A percentile compares a stretch with the other conserved stretches of the same genome.
These are phyloP conservation scores for Morella rubra DNA, from an alignment of 306 rosid species.

Conservation along the genomic window DNA sequence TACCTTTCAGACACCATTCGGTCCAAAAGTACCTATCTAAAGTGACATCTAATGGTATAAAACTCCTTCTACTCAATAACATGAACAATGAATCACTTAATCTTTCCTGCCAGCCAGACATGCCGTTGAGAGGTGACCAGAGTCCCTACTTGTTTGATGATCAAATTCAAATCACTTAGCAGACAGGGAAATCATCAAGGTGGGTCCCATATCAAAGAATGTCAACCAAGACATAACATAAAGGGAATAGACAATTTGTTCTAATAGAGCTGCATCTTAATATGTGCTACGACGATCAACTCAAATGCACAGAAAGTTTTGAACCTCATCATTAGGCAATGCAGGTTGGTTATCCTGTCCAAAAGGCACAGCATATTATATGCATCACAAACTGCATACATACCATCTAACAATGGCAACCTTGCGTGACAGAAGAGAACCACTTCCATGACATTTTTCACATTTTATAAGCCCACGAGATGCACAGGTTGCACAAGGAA, in stretches of 20 bases:
- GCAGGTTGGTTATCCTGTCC: conserved; percentile 9
- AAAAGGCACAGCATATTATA: neutral
- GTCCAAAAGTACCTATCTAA: neutral
- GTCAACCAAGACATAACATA: neutral
- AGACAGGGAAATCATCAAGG: neutral
- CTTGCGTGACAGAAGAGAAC: conserved; percentile 66
- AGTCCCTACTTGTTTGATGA: neutral
- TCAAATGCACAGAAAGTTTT: conserved; percentile 10
- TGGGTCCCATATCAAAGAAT: neutral
- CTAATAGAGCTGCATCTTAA: neutral
- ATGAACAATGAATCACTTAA: neutral
- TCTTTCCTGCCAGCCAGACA: neutral
- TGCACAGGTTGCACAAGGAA: conserved; percentile 81
- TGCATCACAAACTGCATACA: conserved; percentile 24
- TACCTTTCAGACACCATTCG: neutral
- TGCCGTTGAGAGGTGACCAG: neutral
- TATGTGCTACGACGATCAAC: conserved; percentile 1
- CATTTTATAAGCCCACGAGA: conserved; percentile 83
- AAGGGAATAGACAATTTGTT: neutral
- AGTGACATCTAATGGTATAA: neutral
- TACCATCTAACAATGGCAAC: conserved; percentile 80
- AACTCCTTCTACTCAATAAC: neutral
- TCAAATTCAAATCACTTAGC: neutral
- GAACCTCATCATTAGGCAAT: neutral
- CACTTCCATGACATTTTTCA: conserved; percentile 59